Evolutionary conservation across 1,284 basidiomycete genomes (phyloP).

Genomic region (Apiotrichum veenhuisii): DNA sequence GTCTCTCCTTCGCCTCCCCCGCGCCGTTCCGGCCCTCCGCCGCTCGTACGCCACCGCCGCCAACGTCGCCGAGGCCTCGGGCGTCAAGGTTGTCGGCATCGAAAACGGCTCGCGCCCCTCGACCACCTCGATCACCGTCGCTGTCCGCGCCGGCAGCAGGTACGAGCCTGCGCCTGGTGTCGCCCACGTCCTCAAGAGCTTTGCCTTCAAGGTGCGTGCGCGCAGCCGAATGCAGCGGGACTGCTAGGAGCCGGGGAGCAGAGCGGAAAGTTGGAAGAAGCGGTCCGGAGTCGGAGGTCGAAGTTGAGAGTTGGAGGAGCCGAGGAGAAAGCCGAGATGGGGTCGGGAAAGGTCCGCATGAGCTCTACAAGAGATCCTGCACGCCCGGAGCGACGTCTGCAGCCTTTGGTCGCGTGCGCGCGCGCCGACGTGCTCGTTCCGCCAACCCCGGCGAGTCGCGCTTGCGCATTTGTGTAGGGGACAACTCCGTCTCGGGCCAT

Average conservation of each 20-base stretch:
- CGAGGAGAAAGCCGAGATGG: slow-evolving; percentile 1
- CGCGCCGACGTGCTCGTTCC: background rate
- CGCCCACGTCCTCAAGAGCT: slow-evolving; percentile 90
- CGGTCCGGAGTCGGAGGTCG: no score
- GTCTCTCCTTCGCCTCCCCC: slow-evolving; percentile 23
- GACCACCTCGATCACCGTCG: slow-evolving; percentile 77
- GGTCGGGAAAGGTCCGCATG: background rate
- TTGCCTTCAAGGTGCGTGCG: slow-evolving; percentile 81
- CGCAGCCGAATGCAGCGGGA: background rate
- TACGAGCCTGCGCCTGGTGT: slow-evolving; percentile 81
- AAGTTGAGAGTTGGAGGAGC: background rate
- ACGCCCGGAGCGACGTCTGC: background rate
- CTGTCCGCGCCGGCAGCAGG: slow-evolving; percentile 85
- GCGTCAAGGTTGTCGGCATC: slow-evolving; percentile 77
- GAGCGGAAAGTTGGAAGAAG: no score
- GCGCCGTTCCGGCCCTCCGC: slow-evolving; percentile 23
- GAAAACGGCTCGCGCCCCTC: slow-evolving; percentile 66
- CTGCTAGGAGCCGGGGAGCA: no score
- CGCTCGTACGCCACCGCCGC: slow-evolving; percentile 51
- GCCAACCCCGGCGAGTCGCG: background rate
- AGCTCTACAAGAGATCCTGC: background rate
- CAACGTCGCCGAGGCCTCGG: slow-evolving; percentile 69
- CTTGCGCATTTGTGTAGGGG: background rate
- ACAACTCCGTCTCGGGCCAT: background rate
- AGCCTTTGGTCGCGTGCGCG: background rate